Percentiles rank a stretch among this genome's conserved stretches.
phyloP scores from a whole-genome alignment of 768 basidiomycete species.

The Udeniomyces megalosporus region DNA sequence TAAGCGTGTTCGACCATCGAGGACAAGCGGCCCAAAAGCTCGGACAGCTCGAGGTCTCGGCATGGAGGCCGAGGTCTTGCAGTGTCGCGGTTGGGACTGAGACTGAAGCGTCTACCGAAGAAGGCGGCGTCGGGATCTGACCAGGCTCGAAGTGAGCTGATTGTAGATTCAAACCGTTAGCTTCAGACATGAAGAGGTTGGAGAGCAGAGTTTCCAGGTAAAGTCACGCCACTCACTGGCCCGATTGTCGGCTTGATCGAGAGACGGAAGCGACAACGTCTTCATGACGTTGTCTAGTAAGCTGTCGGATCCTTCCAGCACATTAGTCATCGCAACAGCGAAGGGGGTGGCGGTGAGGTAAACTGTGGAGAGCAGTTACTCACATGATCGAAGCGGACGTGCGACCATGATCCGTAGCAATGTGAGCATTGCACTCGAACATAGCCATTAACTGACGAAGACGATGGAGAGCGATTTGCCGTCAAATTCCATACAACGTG shows the following conservation, averaged over 20 bases:
- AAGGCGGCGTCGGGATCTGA: not conserved
- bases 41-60: slow-evolving; percentile 6
- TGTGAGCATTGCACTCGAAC: slow-evolving; percentile 1
- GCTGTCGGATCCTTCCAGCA: slow-evolving; percentile 1
- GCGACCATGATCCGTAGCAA: too few relatives aligned
- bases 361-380: too few relatives aligned
- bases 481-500: too few relatives aligned
- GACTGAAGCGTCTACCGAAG: too few relatives aligned
- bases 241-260: slow-evolving; percentile 1
- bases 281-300: slow-evolving; percentile 11
- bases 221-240: not conserved
- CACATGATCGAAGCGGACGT: too few relatives aligned
- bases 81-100: not conserved
- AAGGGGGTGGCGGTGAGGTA: too few relatives aligned
- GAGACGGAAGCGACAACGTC: not conserved
- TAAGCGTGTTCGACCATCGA: not conserved
- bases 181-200: too few relatives aligned
- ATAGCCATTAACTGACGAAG: not conserved
- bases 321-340: not conserved
- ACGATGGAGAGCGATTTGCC: not conserved
- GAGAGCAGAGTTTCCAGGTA: too few relatives aligned
- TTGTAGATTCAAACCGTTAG: too few relatives aligned
- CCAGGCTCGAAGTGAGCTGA: not conserved
- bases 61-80: not conserved
- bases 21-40: slow-evolving; percentile 17